Conservation (phyloP, 495 filamentous ascomycete genomes). For the Bathelium albidoporum region DNA sequence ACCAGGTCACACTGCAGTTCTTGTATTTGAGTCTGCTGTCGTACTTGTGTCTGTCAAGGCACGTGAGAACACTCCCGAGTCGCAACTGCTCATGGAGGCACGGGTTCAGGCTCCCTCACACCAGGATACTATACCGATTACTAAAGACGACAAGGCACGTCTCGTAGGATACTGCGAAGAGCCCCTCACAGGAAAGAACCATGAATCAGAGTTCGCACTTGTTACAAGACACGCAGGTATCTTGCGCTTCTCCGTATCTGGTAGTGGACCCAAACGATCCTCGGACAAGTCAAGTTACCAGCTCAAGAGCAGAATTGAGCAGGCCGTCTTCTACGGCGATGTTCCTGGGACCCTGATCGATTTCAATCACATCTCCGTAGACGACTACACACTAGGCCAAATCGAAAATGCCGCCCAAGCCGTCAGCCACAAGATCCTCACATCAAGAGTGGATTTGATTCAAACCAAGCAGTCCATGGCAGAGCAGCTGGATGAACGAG, state of each 20-base stretch:
- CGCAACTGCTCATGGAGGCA: conserved; percentile 57
- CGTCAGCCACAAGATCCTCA: conserved; percentile 74
- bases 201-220: conserved; percentile 56
- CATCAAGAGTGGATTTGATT: conserved; percentile 61
- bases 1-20: conserved; percentile 68
- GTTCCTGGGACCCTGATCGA: conserved; percentile 71
- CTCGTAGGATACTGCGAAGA: conserved; percentile 45
- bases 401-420: conserved; percentile 66
- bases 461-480: conserved; percentile 63
- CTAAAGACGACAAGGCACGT: conserved; percentile 50
- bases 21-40: conserved; percentile 66
- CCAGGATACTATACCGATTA: conserved; percentile 76
- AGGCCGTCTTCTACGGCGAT: conserved; percentile 84
- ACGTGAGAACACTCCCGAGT: conserved; percentile 51
- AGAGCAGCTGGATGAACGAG: conserved; percentile 61
- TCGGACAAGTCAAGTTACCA: conserved; percentile 44
- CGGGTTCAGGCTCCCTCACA: conserved; percentile 50
- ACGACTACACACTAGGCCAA: conserved; percentile 55
- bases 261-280: background rate
- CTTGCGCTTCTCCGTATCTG: conserved; percentile 50
- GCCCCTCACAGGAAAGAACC: conserved; percentile 22
- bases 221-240: conserved; percentile 72
- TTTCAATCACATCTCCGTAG: conserved; percentile 53
- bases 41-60: conserved; percentile 60
- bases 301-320: conserved; percentile 80